A percentile compares a stretch with the other conserved stretches of the same genome.
phyloP scores from a whole-genome alignment of 495 filamentous ascomycete genomes.

The Penicillium goetzii region DNA sequence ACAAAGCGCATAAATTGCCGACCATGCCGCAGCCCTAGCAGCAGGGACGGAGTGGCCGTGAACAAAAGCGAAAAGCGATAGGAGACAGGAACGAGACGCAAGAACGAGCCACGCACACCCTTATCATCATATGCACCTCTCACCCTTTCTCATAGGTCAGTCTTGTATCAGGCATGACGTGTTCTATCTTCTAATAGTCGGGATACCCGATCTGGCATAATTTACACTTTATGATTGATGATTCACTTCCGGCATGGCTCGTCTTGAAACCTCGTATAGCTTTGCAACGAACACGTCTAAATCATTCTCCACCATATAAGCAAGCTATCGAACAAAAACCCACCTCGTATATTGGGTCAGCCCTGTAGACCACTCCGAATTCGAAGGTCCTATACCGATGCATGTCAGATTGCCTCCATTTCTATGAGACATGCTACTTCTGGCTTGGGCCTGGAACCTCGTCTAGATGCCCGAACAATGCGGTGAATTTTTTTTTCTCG shows the following conservation, averaged over 20 bases:
- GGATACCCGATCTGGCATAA: not conserved
- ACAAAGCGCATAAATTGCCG: constrained; percentile 2
- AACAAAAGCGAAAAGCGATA: constrained; percentile 2
- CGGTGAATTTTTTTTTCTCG: not conserved
- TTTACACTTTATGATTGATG: not conserved
- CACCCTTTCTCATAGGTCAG: constrained; percentile 15
- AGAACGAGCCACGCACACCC: constrained; percentile 1
- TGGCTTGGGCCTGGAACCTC: constrained; percentile 7
- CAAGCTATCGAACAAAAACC: constrained; percentile 5
- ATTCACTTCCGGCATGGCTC: not conserved
- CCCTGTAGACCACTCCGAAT: constrained; percentile 8
- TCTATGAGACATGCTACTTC: constrained; percentile 16
- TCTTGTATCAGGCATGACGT: constrained; percentile 18
- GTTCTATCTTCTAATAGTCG: constrained; percentile 14
- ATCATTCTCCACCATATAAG: not conserved
- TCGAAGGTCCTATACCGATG: constrained; percentile 13
- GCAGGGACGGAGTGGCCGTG: not conserved
- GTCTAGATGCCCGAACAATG: constrained; percentile 18
- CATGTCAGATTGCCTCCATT: constrained; percentile 16
- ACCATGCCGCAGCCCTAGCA: not conserved
- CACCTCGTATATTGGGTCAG: not conserved
- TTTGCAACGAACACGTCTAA: not conserved
- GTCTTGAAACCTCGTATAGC: constrained; percentile 1
- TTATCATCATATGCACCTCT: constrained; percentile 15
- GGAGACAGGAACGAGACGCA: not conserved